Conservation (phyloP, 192 early-diverging fungal genomes). For the Obelidium mucronatum region DNA sequence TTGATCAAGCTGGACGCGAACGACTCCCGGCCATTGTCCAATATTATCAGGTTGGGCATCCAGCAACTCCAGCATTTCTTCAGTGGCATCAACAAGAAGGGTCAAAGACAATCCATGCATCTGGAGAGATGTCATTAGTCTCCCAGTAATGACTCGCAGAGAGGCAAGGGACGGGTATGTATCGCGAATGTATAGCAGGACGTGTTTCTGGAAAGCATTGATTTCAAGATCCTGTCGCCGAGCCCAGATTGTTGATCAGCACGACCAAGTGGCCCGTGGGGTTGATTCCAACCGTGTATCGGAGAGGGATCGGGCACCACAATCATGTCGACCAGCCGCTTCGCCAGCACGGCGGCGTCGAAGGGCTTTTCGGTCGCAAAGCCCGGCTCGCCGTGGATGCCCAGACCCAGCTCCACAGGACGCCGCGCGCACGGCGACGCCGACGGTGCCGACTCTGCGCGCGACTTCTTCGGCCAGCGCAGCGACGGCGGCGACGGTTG, state of each 20-base stretch:
- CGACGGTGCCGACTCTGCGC: slow-evolving; percentile 77
- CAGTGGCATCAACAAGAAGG: slow-evolving; percentile 65
- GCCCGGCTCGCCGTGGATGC: slow-evolving; percentile 89
- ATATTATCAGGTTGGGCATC: slow-evolving; percentile 44
- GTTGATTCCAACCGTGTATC: slow-evolving; percentile 40
- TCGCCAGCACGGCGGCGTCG: slow-evolving; percentile 58
- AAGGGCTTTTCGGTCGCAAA: slow-evolving; percentile 44
- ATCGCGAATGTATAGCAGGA: not conserved
- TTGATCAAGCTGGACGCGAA: not conserved
- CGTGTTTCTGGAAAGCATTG: slow-evolving; percentile 44
- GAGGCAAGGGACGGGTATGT: slow-evolving; percentile 43
- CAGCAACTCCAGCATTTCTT: slow-evolving; percentile 55
- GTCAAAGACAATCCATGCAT: slow-evolving; percentile 83
- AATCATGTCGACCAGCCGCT: slow-evolving; percentile 52
- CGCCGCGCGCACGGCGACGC: slow-evolving; percentile 74
- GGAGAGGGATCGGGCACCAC: slow-evolving; percentile 52
- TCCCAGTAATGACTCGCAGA: slow-evolving; percentile 69
- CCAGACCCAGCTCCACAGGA: slow-evolving; percentile 77
- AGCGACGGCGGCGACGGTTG: slow-evolving; percentile 63
- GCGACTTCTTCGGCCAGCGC: slow-evolving; percentile 62
- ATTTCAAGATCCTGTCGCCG: slow-evolving; percentile 75
- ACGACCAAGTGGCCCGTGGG: slow-evolving; percentile 57
- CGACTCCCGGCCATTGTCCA: slow-evolving; percentile 4
- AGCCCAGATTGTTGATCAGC: slow-evolving; percentile 88
- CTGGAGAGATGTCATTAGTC: slow-evolving; percentile 81